Evolutionary conservation across 192 early-diverging fungal genomes (phyloP).

Genomic region (Phycomyces nitens): DNA sequence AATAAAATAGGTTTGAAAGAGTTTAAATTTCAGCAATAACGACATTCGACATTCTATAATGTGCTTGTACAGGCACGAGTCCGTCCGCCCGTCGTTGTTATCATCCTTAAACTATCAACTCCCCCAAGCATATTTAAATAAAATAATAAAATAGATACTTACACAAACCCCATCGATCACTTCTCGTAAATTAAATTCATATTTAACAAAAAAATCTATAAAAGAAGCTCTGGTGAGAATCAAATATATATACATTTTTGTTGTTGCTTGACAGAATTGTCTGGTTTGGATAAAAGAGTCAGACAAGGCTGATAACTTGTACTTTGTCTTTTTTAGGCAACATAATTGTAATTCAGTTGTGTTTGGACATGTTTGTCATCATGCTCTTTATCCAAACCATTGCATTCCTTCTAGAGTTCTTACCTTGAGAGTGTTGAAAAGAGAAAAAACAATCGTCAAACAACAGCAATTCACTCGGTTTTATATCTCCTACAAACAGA

Average conservation of each 20-base stretch:
- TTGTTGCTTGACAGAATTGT: too few species aligned
- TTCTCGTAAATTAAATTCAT: too few species aligned
- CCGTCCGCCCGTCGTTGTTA: slow-evolving; percentile 1
- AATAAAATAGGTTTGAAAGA: too few species aligned
- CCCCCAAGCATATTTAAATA: neutral
- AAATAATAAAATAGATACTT: neutral
- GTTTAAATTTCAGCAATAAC: neutral
- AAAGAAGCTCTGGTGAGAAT: too few species aligned
- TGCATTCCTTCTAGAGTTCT: too few species aligned
- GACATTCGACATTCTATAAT: slow-evolving; percentile 5
- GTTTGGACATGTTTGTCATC: slow-evolving; percentile 2
- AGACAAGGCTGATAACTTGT: slow-evolving; percentile 2
- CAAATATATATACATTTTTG: too few species aligned
- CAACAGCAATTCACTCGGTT: too few species aligned
- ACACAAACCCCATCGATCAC: neutral
- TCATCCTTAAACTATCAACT: neutral
- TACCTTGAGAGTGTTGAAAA: too few species aligned
- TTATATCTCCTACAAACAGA: too few species aligned
- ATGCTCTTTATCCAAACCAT: neutral
- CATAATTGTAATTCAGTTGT: slow-evolving; percentile 1
- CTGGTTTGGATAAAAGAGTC: neutral
- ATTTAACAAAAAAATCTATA: too few species aligned
- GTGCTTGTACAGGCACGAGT: slow-evolving; percentile 5
- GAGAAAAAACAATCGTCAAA: too few species aligned
- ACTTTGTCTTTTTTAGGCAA: neutral